Percentiles rank a stretch among this genome's conserved stretches.
Evolutionary conservation across 2,329 filamentous ascomycete genomes (phyloP).

Genomic region (Microdochium paspali): DNA sequence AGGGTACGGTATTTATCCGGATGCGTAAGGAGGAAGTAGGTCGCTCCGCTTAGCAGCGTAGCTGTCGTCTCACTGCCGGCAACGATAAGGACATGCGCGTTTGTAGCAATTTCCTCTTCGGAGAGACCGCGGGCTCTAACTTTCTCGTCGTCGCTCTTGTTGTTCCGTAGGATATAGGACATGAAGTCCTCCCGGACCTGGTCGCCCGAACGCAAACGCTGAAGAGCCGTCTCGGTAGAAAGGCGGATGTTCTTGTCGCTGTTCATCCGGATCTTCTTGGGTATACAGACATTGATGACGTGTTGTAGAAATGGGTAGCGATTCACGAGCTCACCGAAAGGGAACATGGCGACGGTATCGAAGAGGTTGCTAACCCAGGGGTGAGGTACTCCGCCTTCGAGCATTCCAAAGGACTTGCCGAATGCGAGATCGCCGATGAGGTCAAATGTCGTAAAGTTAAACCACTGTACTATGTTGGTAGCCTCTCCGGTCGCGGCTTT

Average conservation of each 20-base stretch:
- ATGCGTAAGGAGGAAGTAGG: slow-evolving; percentile 29
- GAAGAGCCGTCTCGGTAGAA: background rate
- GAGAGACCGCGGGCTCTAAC: no score
- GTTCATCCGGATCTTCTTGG: background rate
- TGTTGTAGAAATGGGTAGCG: slow-evolving; percentile 7
- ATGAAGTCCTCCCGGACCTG: background rate
- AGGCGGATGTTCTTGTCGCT: background rate
- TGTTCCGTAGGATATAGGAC: background rate
- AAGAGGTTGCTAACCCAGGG: slow-evolving; percentile 24
- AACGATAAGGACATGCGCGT: slow-evolving; percentile 24
- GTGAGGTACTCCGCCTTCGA: slow-evolving; percentile 21
- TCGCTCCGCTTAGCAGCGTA: slow-evolving; percentile 28
- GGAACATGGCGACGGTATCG: slow-evolving; percentile 12
- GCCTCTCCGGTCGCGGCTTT: background rate
- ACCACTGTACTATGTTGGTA: slow-evolving; percentile 26
- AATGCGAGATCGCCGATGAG: slow-evolving; percentile 37
- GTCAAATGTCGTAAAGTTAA: slow-evolving; percentile 30
- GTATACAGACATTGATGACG: slow-evolving; percentile 1
- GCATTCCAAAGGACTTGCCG: slow-evolving; percentile 28
- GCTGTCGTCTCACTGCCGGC: slow-evolving; percentile 43
- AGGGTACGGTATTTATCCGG: slow-evolving; percentile 22
- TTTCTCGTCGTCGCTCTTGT: background rate
- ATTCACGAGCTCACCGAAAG: slow-evolving; percentile 10
- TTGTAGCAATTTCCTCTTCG: slow-evolving; percentile 11
- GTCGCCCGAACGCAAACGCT: background rate